Base-by-base conservation (phyloP, 2,329 filamentous ascomycete species). In the Beauveria medogensis region DNA sequence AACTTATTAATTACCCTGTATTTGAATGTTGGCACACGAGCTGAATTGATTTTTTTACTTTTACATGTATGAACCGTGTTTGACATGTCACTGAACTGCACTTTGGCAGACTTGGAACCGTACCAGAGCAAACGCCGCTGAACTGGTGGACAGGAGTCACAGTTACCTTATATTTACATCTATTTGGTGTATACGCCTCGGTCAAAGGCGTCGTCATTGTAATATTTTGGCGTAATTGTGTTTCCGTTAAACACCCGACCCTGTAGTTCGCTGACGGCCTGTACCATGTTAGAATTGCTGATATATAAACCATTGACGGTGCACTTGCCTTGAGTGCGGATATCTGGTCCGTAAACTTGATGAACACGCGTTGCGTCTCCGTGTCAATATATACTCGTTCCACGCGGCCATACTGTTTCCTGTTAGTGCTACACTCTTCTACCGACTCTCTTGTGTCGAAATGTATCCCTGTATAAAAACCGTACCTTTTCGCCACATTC, bases 181-280 rank as follows among this genome's bases (percentile, higher is more conserved):
- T 34, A 61, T 59, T 57, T 61, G 10, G 46, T 70, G 64, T 82
- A 84, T 22, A 84, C 72, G 0, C 88, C 88, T 57, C 79, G 75
- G 65, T 95, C 91, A 70, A 97, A 99, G 68, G 84, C 90, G 50
- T 93, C 91, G 6, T 79, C 79, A 68, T 95, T 85, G 72, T 90
- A 97, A 71, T 92, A 97, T 56, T 82, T 83, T 0, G 92, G 90
- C n/a, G 79, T 77, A 61, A 97, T 95, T 12, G 81, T 79, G 71
- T 96, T 96, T 5, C 90, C 92, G 65, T 92, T 92, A 73, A 97
- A 97, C 18, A 91, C 82, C 58, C 92, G 86, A 18, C 92, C 92
- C 69, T 96, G 86, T 46, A 96, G 83, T 12, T 91, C 91, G 71
- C 94, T 95, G 55, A 97, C 91, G 56, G 93, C 93, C 88, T 92